Base-by-base conservation (phyloP, 176 grass and related monocot genomes). In the Triticum timopheevii region DNA sequence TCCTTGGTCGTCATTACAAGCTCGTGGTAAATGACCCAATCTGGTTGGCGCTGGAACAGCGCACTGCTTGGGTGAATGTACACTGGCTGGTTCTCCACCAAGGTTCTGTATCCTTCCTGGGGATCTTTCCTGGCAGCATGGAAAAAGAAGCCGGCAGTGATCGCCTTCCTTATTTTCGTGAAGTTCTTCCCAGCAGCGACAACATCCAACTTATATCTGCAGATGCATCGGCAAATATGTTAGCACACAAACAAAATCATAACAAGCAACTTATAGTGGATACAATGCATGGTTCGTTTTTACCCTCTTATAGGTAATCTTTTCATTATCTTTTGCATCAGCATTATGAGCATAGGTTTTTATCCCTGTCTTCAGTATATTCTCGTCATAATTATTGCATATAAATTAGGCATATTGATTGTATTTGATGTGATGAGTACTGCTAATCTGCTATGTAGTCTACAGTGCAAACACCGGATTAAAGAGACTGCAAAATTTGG, bases 111-210 rank as follows among this genome's bases (percentile, higher is more conserved):
- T 34, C 96, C 96, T 80, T 98, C 50, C 50, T 54, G 50, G 50
- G 50, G 50, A 54, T 54, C 50, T 16, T 54, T 54, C 82, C 96
- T 89, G 54, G 93, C 83, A 10, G 88, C 83, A 15, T 94, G 93
- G 58, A 95, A 98, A 78, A 98, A 98, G 88, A 96, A 98, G n/a
- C 93, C 96, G 3, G 96, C 93, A 8, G 96, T 91, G 15, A 98
- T 96, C 2, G 96, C 96, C 79, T 98, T 98, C 50, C 50, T 54
- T 19, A 54, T 19, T 54, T 54, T 54, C 16, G 17, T 54, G 50
- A 54, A 54, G 50, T 54, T 54, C 50, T 54, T 54, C 50, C 50
- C 50, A 54, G 50, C 50, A 54, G 88, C 76, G 13, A 98, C 74
- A 27, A 98, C 86, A 82, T 98, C 96, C 49, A 98, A 79, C 76